Evolutionary conservation across 140 eudicot species (phyloP), one percentile per base, ranked within the genome.

Genomic region (Oenanthe javanica): DNA sequence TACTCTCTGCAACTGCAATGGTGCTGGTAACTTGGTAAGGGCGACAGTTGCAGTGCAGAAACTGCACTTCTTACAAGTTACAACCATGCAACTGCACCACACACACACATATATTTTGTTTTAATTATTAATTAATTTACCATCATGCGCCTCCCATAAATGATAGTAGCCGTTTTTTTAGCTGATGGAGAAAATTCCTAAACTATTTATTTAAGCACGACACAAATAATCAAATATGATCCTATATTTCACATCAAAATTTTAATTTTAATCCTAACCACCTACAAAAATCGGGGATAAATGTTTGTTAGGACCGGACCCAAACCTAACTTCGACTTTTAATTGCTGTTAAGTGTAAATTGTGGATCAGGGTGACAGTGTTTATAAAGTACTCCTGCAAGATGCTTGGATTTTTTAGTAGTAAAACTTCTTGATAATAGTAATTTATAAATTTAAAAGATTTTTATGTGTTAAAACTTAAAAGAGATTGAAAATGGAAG

Each of bases 31-130:
- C 40, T 36, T 36, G 40, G 40, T 47, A 61, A 63, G 79, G 21
- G 69, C 51, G 10, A 64, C 57, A 63, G 84, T 63, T 31, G 46
- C 71, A 23, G 82, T 23, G 2, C 78, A 77, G 82, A 71, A 52
- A 54, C 48, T 49, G 51, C 78, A 67, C 38, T 80, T 36, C n/a
- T 75, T 61, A 21, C 66, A 63, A 49, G 13, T 75, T 61, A 21
- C 66, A 63, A 49, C 76, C 31, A 81, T 57, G 51, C 61, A n/a
- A 40, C 77, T 67, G 38, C 46, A n/a, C 9, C 70, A 23, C 40
- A 36, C 61, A 9, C 70, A 23, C 47, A 47, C 23, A 47, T 13
- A 43, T 4, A 43, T 43, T 4, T 43, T 43, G 46, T 10, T 21
- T 23, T 42, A 47, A 13, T 48, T 23, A 27, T 31, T 59, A 67